phyloP scores from a whole-genome alignment of 169 alveolate species.

The Neospora caninum region DNA sequence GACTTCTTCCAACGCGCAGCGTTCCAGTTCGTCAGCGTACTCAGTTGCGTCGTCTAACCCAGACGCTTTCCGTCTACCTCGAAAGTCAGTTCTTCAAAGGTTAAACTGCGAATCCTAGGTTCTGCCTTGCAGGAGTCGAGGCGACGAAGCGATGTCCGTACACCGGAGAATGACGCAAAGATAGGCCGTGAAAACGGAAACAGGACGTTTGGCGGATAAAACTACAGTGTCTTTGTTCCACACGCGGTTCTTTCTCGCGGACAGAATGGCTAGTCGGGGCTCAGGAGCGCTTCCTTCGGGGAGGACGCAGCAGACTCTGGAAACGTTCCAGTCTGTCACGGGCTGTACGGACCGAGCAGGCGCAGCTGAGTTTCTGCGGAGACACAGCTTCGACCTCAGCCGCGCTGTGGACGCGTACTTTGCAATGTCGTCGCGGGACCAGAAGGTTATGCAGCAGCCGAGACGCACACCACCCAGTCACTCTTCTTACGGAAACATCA shows the following conservation, averaged over 20 bases:
- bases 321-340: conserved; percentile 25
- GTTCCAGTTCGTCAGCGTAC: too few relatives aligned
- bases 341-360: conserved; percentile 28
- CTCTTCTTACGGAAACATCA: background rate
- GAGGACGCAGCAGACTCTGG: conserved; percentile 11
- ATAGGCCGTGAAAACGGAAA: too few relatives aligned
- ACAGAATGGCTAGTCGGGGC: conserved; percentile 10
- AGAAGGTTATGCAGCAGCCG: background rate
- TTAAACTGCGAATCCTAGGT: too few relatives aligned
- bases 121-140: too few relatives aligned
- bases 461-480: background rate
- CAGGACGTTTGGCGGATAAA: too few relatives aligned
- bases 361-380: conserved; percentile 36
- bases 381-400: conserved; percentile 38
- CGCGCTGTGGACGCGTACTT: conserved; percentile 25
- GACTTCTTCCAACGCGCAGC: too few relatives aligned
- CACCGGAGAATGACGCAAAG: too few relatives aligned
- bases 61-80: too few relatives aligned
- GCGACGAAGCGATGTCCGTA: too few relatives aligned
- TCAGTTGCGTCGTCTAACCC: too few relatives aligned
- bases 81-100: too few relatives aligned
- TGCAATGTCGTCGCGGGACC: background rate
- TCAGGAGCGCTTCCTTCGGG: background rate
- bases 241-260: background rate
- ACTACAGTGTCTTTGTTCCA: too few relatives aligned